Percentiles rank a stretch among this genome's conserved stretches.
These are phyloP conservation scores for Pseudoturritis turrita DNA, from an alignment of 345 rosid species.

Conservation along the genomic window DNA sequence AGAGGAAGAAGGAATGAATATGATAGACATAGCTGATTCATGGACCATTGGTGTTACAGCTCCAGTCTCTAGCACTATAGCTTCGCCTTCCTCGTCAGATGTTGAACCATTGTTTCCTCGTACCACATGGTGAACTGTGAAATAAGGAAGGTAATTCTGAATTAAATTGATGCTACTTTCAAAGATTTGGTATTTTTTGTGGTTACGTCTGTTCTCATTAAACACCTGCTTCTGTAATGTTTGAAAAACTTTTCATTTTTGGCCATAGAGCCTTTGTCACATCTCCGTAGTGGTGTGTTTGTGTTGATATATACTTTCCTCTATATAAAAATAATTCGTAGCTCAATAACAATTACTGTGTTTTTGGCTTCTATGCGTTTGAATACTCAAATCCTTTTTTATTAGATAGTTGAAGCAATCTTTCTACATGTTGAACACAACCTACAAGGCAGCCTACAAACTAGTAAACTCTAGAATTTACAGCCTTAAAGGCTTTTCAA, in stretches of 20 bases:
- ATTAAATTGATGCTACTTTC: background rate
- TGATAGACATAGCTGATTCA: background rate
- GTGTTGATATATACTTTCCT: background rate
- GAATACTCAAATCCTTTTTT: too few species aligned
- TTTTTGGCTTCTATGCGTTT: background rate
- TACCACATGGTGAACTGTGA: background rate
- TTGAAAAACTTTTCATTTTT: too few species aligned
- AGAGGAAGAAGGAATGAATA: background rate
- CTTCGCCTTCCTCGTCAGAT: background rate
- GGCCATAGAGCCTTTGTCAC: too few species aligned
- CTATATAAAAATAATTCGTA: too few species aligned
- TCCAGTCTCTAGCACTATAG: background rate
- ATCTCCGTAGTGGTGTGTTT: too few species aligned
- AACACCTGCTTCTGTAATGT: background rate
- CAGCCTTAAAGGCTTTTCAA: background rate
- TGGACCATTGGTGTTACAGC: background rate
- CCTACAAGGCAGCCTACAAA: background rate
- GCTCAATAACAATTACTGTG: too few species aligned
- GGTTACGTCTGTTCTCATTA: background rate
- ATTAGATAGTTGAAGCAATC: background rate
- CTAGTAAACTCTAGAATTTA: background rate
- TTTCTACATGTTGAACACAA: background rate
- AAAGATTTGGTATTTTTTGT: background rate
- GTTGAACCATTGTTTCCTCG: background rate
- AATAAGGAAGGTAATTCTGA: background rate